phyloP scores from a whole-genome alignment of 495 filamentous ascomycete genomes.

The Hypoxylon rickii region DNA sequence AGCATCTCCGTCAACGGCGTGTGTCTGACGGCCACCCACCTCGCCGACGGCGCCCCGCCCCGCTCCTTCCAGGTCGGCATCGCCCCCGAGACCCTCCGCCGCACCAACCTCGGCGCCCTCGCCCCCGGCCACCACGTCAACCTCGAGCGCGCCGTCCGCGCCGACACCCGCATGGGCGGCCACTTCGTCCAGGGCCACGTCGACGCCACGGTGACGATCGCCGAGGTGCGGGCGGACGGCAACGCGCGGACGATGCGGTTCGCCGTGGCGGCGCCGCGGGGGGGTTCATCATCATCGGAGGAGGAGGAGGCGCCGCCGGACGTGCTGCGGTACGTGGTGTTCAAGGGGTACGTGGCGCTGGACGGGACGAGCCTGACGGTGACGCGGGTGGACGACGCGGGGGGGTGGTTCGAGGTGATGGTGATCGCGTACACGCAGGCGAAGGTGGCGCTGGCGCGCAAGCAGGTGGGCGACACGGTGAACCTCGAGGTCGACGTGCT shows the following conservation, averaged over 20 bases:
- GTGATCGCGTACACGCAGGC: constrained; percentile 98
- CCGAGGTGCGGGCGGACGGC: constrained; percentile 72
- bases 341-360: constrained; percentile 94
- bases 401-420: constrained; percentile 97
- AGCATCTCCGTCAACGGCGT: constrained; percentile 90
- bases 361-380: constrained; percentile 97
- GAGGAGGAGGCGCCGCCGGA: too few relatives aligned
- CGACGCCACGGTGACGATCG: constrained; percentile 79
- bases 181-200: constrained; percentile 93
- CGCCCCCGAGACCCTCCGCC: constrained; percentile 93
- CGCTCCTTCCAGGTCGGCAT: constrained; percentile 87
- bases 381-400: constrained; percentile 74
- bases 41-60: background rate
- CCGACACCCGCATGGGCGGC: constrained; percentile 86
- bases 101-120: constrained; percentile 87
- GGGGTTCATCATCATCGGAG: too few relatives aligned
- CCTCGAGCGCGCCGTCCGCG: constrained; percentile 89
- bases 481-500: constrained; percentile 99
- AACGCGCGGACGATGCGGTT: constrained; percentile 89
- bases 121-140: constrained; percentile 66
- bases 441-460: constrained; percentile 80
- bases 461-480: constrained; percentile 81
- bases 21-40: constrained; percentile 81
- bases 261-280: constrained; percentile 67
- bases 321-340: constrained; percentile 83